Conservation (phyloP, 768 basidiomycete species). For the Lepiota brunneoincarnata region DNA sequence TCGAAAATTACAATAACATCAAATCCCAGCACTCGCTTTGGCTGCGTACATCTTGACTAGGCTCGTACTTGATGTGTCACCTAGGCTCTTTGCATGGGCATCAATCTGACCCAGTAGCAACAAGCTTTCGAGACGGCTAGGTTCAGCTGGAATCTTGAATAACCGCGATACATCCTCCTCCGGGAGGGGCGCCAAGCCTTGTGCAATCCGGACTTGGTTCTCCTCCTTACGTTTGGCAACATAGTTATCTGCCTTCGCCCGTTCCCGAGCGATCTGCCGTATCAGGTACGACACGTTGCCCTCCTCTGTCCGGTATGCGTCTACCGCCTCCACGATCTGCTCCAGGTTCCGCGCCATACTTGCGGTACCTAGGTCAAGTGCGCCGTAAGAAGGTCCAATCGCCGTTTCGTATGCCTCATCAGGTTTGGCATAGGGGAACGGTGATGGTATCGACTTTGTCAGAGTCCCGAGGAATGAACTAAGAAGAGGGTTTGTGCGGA, state of each 20-base stretch:
- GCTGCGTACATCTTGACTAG: conserved; percentile 88
- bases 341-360: conserved; percentile 77
- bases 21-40: conserved; percentile 22
- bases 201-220: conserved; percentile 71
- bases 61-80: conserved; percentile 55
- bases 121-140: conserved; percentile 85
- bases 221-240: conserved; percentile 88
- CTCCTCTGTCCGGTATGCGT: conserved; percentile 86
- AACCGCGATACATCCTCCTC: conserved; percentile 82
- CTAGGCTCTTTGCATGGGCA: conserved; percentile 77
- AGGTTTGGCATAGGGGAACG: conserved; percentile 34
- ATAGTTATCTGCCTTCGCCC: conserved; percentile 72
- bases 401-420: conserved; percentile 36
- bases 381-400: conserved; percentile 60
- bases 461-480: conserved; percentile 75
- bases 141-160: conserved; percentile 88
- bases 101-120: conserved; percentile 86
- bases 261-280: conserved; percentile 88
- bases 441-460: conserved; percentile 41
- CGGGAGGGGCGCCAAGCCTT: conserved; percentile 83
- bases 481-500: conserved; percentile 79
- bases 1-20: conserved; percentile 2
- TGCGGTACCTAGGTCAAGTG: conserved; percentile 67
- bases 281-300: conserved; percentile 87
- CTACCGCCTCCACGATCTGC: conserved; percentile 81